Percentiles rank a stretch among this genome's conserved stretches.
These are phyloP conservation scores for Saussurea involucrata DNA, from an alignment of 129 eudicot species.

Conservation along the genomic window DNA sequence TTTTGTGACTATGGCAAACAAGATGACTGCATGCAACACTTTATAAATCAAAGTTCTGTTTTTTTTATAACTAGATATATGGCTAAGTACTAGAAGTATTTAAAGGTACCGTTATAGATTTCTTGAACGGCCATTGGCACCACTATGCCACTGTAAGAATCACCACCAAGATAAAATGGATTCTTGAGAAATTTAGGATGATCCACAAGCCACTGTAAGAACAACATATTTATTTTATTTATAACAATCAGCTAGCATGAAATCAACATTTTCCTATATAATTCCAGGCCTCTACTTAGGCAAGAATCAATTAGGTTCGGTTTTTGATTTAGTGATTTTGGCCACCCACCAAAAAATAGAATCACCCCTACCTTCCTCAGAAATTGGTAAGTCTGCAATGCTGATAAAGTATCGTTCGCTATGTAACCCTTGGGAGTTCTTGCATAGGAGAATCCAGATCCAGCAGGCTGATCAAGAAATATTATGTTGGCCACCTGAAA, in stretches of 20 bases:
- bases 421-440: conserved; percentile 11
- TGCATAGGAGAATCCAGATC: conserved; percentile 36
- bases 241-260: too few species aligned
- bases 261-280: too few species aligned
- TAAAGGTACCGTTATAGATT: background rate
- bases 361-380: conserved; percentile 16
- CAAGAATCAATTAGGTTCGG: background rate
- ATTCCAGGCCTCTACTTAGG: too few species aligned
- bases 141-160: background rate
- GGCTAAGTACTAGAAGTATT: background rate
- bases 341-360: background rate
- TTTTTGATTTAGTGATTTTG: background rate
- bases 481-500: conserved; percentile 28
- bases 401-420: conserved; percentile 10
- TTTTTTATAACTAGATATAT: background rate
- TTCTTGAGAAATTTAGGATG: conserved; percentile 9
- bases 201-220: conserved; percentile 4
- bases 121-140: background rate
- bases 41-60: background rate
- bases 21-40: background rate
- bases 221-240: background rate
- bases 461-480: conserved; percentile 32
- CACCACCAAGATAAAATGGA: conserved; percentile 10
- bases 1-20: background rate
- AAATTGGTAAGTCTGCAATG: conserved; percentile 17